These are phyloP conservation scores for Clathrospora elynae DNA, from an alignment of 2,329 filamentous ascomycete species.

Conservation along the genomic window DNA sequence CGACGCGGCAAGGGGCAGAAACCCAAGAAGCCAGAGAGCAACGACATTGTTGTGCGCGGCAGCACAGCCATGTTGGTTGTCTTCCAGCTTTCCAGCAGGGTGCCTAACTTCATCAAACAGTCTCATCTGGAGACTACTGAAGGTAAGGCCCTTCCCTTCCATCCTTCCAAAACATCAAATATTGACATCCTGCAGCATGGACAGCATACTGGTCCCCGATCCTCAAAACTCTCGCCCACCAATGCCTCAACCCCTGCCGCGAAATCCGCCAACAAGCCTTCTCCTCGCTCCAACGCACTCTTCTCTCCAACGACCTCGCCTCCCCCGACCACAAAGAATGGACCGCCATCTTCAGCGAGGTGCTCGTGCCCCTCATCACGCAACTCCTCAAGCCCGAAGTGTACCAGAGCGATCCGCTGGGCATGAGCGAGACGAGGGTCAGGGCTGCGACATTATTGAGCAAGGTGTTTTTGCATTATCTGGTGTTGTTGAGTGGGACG, in stretches of 20 bases:
- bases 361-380: constrained; percentile 88
- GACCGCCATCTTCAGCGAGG: constrained; percentile 92
- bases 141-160: constrained; percentile 57
- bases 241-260: constrained; percentile 92
- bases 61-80: constrained; percentile 81
- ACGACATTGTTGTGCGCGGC: constrained; percentile 75
- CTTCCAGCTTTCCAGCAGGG: constrained; percentile 78
- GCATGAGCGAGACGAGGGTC: constrained; percentile 94
- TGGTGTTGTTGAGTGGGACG: constrained; percentile 80
- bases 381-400: constrained; percentile 91
- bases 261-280: constrained; percentile 91
- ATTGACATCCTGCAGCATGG: constrained; percentile 67
- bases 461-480: constrained; percentile 94
- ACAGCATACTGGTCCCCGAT: constrained; percentile 97
- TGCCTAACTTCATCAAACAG: constrained; percentile 86
- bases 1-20: constrained; percentile 59
- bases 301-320: constrained; percentile 83
- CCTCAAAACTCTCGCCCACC: constrained; percentile 82
- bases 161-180: not conserved
- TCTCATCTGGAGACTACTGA: constrained; percentile 88
- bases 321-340: constrained; percentile 87
- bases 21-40: constrained; percentile 63
- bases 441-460: constrained; percentile 89
- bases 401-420: constrained; percentile 84
- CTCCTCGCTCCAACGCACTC: constrained; percentile 79